Base-by-base conservation (phyloP, 2,329 filamentous ascomycete species). In the Chaetomium globosum region DNA sequence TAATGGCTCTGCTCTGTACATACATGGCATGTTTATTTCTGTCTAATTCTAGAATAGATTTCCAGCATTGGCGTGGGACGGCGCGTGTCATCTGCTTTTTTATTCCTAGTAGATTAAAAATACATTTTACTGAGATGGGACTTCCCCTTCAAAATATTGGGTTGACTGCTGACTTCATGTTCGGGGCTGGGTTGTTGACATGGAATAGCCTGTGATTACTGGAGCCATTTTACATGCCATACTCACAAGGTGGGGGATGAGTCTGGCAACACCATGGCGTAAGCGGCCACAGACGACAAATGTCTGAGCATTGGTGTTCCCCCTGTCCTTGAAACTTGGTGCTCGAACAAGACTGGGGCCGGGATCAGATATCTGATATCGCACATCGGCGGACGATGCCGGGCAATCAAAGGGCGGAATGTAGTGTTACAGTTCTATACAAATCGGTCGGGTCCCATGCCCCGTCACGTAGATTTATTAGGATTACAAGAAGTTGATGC, bases 401-500 rank as follows among this genome's bases (percentile, higher is more conserved):
- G 43, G 10, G 19, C 21, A 48, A 23, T 23, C 46, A 48, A 12
- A 2, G 7, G n/a, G 7, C n/a, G 12, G 19, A 23, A n/a, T 23
- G 46, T 59, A 30, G 4, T 31, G 21, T 13, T 59, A 59, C 56
- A 33, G 33, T 48, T 59, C 56, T 59, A 48, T 59, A 59, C 56
- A 59, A 43, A 59, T 8, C 39, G 30, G 8, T 28, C 33, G 33
- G 33, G 33, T 36, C 55, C 21, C 3, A 23, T 33, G 19, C 13
- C 8, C 21, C 12, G 26, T 26, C 12, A 26, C 33, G 13, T 26
- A 49, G 46, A 26, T 28, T 12, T 9, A 59, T 28, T 48, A 31
- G 12, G 16, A 43, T 28, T 90, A 98, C 83, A 98, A 80, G 76
- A 99, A 97, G 79, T 91, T 96, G 74, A 99, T 93, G 58, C 95